Base-by-base conservation (phyloP, 371 early-diverging fungal species). In the Lichtheimia corymbifera region DNA sequence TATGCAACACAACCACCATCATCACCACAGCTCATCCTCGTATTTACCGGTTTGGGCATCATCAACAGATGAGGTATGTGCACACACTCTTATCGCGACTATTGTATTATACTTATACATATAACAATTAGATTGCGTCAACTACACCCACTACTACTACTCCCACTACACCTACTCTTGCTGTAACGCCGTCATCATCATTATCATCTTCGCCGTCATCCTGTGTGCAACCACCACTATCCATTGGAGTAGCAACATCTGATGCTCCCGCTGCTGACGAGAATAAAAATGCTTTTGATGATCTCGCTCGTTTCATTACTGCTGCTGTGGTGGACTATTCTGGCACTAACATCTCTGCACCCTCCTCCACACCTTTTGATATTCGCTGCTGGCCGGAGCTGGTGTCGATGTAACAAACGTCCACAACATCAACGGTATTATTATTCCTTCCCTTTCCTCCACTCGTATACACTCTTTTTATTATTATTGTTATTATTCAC, bases 231-330 rank as follows among this genome's bases (percentile, higher is more conserved):
- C 35, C 35, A 35, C 2, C 35, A 35, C 35, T 11, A 35, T 2
- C 22, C 22, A 30, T 40, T 41, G 53, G 42, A 35, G 60, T 51
- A 60, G 40, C 60, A 50, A 41, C 35, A 35, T 35, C 35, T 35
- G 35, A 35, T 35, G 35, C 50, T 47, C 14, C 50, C 43, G 28
- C 41, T 47, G 47, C 47, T 47, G 47, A n/a, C 60, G 60, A 45
- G 28, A 45, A 45, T 45, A 45, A 45, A 58, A 24, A 58, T 45
- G 12, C 44, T 58, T 58, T 49, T 54, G 54, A 25, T 54, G 35
- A 27, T 54, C 54, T 54, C 15, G 40, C 54, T 28, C 54, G 22
- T 47, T n/a, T 47, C 47, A 47, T n/a, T 47, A 22, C 47, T 47
- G 47, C 47, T 47, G 47, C 47, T 47, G n/a, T 47, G 47, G 47